phyloP scores from a whole-genome alignment of 441 rosid genomes.

The Monsonia emarginata region DNA sequence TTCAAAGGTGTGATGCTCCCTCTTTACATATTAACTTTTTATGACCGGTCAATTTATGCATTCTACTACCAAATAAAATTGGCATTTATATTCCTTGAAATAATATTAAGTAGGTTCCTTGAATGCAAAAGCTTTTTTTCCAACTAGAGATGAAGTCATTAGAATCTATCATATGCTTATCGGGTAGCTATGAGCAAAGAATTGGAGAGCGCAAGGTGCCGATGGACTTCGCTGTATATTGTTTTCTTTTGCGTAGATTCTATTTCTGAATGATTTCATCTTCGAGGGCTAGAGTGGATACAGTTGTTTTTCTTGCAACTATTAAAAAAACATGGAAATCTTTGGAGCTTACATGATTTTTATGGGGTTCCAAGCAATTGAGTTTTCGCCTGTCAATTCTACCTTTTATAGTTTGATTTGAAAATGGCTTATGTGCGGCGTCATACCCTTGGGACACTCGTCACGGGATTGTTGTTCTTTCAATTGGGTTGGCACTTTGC shows the following conservation, averaged over 20 bases:
- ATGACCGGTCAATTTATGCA: neutral
- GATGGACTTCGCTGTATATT: too few species aligned
- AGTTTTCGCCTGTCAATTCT: neutral
- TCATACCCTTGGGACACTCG: neutral
- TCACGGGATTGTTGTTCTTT: neutral
- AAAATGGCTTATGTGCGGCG: neutral
- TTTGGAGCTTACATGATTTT: neutral
- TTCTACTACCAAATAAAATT: neutral
- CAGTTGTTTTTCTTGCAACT: neutral
- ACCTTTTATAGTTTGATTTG: neutral
- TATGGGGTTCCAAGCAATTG: neutral
- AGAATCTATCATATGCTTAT: neutral
- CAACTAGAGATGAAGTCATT: neutral
- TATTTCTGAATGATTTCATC: neutral
- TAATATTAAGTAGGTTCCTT: neutral
- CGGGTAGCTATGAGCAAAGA: neutral
- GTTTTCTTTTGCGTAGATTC: too few species aligned
- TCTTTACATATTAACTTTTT: conserved; percentile 18
- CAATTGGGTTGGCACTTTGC: neutral
- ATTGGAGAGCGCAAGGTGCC: neutral
- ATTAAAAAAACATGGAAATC: neutral
- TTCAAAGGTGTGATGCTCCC: conserved; percentile 50
- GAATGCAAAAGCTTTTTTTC: neutral
- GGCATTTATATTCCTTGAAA: neutral
- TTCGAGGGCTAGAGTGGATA: too few species aligned